A percentile compares a stretch with the other conserved stretches of the same genome.
phyloP scores from a whole-genome alignment of 768 basidiomycete species.

The Thelephora ganbajun region DNA sequence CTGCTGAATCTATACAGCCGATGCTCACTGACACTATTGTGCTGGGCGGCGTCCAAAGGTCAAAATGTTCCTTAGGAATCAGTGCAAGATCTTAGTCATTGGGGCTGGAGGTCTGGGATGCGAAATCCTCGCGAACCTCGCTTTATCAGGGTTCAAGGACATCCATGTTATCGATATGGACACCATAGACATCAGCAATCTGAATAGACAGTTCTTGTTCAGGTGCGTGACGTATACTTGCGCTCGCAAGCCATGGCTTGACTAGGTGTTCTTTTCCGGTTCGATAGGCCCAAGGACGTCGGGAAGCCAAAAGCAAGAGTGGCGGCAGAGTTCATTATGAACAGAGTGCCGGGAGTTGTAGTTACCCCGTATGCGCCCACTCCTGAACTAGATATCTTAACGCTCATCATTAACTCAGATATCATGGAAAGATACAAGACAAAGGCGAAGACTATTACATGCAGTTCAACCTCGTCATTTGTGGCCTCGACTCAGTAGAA shows the following conservation, averaged over 20 bases:
- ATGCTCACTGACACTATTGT: not conserved
- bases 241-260: not conserved
- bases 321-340: constrained; percentile 96
- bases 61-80: constrained; percentile 69
- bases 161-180: constrained; percentile 99
- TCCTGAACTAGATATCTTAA: not conserved
- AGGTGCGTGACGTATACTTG: constrained; percentile 34
- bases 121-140: constrained; percentile 94
- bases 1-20: not conserved
- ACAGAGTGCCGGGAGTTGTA: constrained; percentile 86
- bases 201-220: constrained; percentile 97
- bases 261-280: not conserved
- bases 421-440: constrained; percentile 96
- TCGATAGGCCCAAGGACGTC: constrained; percentile 68
- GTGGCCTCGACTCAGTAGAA: constrained; percentile 94
- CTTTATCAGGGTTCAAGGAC: constrained; percentile 92
- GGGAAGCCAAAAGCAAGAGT: constrained; percentile 88
- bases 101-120: constrained; percentile 96
- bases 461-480: constrained; percentile 95
- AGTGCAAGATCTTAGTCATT: constrained; percentile 91
- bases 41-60: constrained; percentile 35
- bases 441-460: constrained; percentile 90
- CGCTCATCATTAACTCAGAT: constrained; percentile 32
- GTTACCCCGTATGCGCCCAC: constrained; percentile 74
- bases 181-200: constrained; percentile 97